phyloP scores from a whole-genome alignment of 75 land plant species.

The Selaginella moellendorffii region DNA sequence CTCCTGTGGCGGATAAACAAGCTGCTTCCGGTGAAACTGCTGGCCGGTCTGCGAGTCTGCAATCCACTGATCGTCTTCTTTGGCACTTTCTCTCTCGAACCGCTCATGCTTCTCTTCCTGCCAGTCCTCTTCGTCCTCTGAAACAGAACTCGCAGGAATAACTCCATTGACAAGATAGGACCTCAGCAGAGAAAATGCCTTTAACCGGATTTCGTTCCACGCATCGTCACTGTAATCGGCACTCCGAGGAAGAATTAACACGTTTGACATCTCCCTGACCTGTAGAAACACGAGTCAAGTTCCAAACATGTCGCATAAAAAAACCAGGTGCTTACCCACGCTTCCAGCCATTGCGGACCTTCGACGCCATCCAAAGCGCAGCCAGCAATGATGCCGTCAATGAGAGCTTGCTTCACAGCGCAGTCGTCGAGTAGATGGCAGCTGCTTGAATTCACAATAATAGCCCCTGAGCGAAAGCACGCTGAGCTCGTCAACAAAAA shows the following conservation, averaged over 20 bases:
- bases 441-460: conserved; percentile 90
- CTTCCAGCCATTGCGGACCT: conserved; percentile 99
- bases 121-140: conserved; percentile 69
- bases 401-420: conserved; percentile 83
- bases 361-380: conserved; percentile 98
- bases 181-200: conserved; percentile 64
- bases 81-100: conserved; percentile 26
- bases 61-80: conserved; percentile 27
- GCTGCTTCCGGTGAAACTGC: conserved; percentile 38
- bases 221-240: conserved; percentile 99
- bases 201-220: conserved; percentile 93
- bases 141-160: conserved; percentile 57
- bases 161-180: conserved; percentile 64
- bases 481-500: conserved; percentile 1
- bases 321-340: conserved; percentile 65
- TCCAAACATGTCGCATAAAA: not conserved
- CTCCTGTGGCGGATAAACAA: not conserved
- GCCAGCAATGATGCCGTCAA: conserved; percentile 92
- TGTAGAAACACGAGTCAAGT: conserved; percentile 13
- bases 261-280: conserved; percentile 99
- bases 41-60: conserved; percentile 35
- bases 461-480: conserved; percentile 47
- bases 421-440: conserved; percentile 93
- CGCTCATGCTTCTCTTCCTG: conserved; percentile 38
- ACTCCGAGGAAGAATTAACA: conserved; percentile 86